Evolutionary conservation across 106 monocot species (phyloP).

Genomic region (Acorus calamus): DNA sequence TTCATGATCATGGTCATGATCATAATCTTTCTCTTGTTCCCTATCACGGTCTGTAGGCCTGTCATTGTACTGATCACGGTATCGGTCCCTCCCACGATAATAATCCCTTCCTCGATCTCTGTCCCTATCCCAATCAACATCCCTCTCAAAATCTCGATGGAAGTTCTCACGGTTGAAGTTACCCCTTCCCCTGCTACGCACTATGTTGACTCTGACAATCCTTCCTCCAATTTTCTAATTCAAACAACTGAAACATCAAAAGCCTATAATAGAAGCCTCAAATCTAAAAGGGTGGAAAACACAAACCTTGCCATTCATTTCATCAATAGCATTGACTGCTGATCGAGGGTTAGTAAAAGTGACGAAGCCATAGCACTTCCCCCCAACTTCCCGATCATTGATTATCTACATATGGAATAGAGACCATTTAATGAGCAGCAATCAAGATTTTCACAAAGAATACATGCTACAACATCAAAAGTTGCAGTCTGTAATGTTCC

Average conservation of each 20-base stretch:
- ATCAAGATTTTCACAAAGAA: too few relatives aligned
- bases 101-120: slow-evolving; percentile 48
- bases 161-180: slow-evolving; percentile 54
- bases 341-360: slow-evolving; percentile 85
- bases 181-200: slow-evolving; percentile 56
- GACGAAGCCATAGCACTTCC: slow-evolving; percentile 95
- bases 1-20: slow-evolving; percentile 33
- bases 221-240: slow-evolving; percentile 70
- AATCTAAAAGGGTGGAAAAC: background rate
- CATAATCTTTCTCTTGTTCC: slow-evolving; percentile 46
- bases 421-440: background rate
- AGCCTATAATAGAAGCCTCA: background rate
- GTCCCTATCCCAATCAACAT: slow-evolving; percentile 40
- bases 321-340: slow-evolving; percentile 66
- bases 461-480: too few relatives aligned
- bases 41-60: slow-evolving; percentile 40
- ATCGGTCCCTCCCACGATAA: slow-evolving; percentile 41
- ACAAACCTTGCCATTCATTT: slow-evolving; percentile 84
- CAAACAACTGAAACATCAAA: slow-evolving; percentile 12
- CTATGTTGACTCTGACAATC: slow-evolving; percentile 73
- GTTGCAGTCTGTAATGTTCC: too few relatives aligned
- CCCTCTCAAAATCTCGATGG: slow-evolving; percentile 37
- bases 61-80: slow-evolving; percentile 43
- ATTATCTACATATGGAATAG: slow-evolving; percentile 53
- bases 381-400: slow-evolving; percentile 80